Conservation (phyloP, 2,329 filamentous ascomycete genomes). For the Scedosporium apiospermum region DNA sequence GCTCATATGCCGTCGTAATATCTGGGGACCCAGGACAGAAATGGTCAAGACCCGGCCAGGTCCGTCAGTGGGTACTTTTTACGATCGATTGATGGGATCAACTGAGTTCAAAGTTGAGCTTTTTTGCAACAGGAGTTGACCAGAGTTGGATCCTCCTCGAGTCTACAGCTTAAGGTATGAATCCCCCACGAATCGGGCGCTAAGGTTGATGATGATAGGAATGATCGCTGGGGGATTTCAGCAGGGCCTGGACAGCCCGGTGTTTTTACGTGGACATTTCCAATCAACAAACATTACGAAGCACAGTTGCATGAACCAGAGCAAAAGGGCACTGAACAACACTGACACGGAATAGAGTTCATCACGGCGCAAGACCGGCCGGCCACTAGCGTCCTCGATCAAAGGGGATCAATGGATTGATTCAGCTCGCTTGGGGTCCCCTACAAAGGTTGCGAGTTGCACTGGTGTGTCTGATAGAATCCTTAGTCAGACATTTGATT, state of each 20-base stretch:
- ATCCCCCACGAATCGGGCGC: too few species aligned
- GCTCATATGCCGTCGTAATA: background rate
- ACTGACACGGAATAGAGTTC: background rate
- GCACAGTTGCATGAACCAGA: background rate
- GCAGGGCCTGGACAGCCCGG: too few species aligned
- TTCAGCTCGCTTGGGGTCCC: background rate
- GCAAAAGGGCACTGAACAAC: background rate
- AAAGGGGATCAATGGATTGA: background rate
- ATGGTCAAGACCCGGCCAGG: background rate
- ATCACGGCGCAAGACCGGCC: background rate
- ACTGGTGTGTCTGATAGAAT: too few species aligned
- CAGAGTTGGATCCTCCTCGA: too few species aligned
- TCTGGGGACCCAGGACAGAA: background rate
- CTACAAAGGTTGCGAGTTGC: background rate
- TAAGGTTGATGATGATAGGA: too few species aligned
- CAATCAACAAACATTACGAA: background rate
- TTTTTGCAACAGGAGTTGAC: too few species aligned
- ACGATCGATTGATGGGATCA: background rate
- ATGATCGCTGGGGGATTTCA: too few species aligned
- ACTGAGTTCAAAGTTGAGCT: background rate
- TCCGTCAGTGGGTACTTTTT: too few species aligned
- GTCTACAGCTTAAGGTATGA: too few species aligned
- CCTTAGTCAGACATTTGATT: too few species aligned
- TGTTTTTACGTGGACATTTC: too few species aligned
- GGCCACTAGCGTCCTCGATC: background rate